A percentile compares a stretch with the other conserved stretches of the same genome.
phyloP scores from a whole-genome alignment of 1,284 basidiomycete species.

The Pulveroboletus sp. region DNA sequence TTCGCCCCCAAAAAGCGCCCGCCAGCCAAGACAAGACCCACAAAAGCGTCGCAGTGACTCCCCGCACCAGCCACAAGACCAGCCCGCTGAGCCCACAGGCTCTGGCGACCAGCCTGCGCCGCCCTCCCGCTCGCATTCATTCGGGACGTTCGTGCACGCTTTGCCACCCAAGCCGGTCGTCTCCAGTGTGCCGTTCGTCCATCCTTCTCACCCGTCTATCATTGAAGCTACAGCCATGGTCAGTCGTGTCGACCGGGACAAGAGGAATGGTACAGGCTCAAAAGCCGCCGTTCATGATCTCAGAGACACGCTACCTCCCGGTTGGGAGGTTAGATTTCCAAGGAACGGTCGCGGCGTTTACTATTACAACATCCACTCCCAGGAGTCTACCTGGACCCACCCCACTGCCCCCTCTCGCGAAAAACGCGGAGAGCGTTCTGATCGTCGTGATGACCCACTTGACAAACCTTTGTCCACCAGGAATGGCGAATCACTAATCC shows the following conservation, averaged over 20 bases:
- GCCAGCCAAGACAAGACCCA: conserved; percentile 20
- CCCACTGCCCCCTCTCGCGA: conserved; percentile 43
- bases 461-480: conserved; percentile 30
- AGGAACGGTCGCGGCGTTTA: conserved; percentile 51
- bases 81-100: conserved; percentile 21
- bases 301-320: conserved; percentile 50
- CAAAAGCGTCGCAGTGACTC: conserved; percentile 1
- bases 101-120: conserved; percentile 34
- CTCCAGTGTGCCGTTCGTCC: conserved; percentile 52
- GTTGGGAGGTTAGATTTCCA: conserved; percentile 61
- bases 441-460: conserved; percentile 29
- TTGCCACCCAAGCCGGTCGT: conserved; percentile 71
- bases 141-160: conserved; percentile 54
- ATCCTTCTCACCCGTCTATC: conserved; percentile 55
- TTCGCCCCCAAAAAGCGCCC: conserved; percentile 22
- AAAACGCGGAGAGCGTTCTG: conserved; percentile 27
- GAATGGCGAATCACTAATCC: conserved; percentile 24
- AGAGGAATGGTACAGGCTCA: conserved; percentile 31
- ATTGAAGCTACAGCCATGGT: conserved; percentile 63
- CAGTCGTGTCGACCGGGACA: conserved; percentile 40
- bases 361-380: conserved; percentile 61
- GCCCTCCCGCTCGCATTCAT: conserved; percentile 33
- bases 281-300: conserved; percentile 36
- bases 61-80: conserved; percentile 26
- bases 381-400: conserved; percentile 60